phyloP scores from a whole-genome alignment of 1,284 basidiomycete genomes.

The Cerioporus squamosus region DNA sequence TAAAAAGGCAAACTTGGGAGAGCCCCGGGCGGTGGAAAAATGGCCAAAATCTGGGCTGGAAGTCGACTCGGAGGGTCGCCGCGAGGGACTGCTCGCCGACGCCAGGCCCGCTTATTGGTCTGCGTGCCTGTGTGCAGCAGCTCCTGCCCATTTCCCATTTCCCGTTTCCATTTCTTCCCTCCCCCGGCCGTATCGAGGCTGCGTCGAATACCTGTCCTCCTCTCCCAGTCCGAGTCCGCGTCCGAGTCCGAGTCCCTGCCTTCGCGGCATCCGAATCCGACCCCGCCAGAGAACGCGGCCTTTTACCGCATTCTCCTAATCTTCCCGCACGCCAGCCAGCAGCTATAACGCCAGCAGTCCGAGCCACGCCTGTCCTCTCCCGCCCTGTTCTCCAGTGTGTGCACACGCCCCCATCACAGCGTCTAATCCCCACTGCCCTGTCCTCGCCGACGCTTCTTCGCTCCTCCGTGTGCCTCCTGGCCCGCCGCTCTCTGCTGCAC shows the following conservation, averaged over 20 bases:
- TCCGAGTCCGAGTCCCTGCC: too few relatives aligned
- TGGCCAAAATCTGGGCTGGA: slow-evolving; percentile 23
- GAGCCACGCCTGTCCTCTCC: not conserved
- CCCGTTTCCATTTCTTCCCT: not conserved
- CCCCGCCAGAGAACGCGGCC: not conserved
- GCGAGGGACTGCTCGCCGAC: not conserved
- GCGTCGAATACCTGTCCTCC: not conserved
- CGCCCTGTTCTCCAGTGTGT: not conserved
- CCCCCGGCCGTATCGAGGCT: slow-evolving; percentile 13
- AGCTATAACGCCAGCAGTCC: slow-evolving; percentile 10
- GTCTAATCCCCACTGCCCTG: slow-evolving; percentile 7
- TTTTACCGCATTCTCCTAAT: too few relatives aligned
- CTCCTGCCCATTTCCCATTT: not conserved
- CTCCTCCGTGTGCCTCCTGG: not conserved
- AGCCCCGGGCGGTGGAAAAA: slow-evolving; percentile 31
- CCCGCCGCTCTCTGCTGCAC: not conserved
- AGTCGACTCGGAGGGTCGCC: not conserved
- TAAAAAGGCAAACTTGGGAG: slow-evolving; percentile 37
- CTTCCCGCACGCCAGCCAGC: not conserved
- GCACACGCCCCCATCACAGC: slow-evolving; percentile 1
- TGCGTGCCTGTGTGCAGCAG: slow-evolving; percentile 7
- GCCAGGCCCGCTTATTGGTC: not conserved
- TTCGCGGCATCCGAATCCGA: slow-evolving; percentile 1
- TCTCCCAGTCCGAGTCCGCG: too few relatives aligned
- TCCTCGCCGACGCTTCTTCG: not conserved